phyloP scores from a whole-genome alignment of 2,329 filamentous ascomycete species.

The Pleomassaria siparia region DNA sequence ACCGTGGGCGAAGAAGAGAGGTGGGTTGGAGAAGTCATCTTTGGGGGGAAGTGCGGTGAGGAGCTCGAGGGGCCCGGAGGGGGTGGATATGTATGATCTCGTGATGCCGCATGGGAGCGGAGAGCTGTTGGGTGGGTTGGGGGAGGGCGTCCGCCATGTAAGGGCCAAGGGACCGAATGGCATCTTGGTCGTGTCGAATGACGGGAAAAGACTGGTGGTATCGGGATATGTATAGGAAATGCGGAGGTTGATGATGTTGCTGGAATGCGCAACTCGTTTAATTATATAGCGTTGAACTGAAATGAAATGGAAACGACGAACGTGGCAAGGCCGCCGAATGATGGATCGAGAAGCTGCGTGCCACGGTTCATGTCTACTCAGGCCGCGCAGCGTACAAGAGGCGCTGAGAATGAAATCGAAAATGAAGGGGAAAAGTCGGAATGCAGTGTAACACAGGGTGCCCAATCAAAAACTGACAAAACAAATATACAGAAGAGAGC shows the following conservation, averaged over 20 bases:
- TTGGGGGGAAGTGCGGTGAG: constrained; percentile 45
- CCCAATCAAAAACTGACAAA: too few relatives aligned
- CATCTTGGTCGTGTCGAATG: constrained; percentile 12
- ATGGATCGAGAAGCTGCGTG: too few relatives aligned
- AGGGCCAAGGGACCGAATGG: constrained; percentile 33
- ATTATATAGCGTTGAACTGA: too few relatives aligned
- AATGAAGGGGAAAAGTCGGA: too few relatives aligned
- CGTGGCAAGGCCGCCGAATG: too few relatives aligned
- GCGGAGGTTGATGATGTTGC: background rate
- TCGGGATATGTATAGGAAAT: background rate
- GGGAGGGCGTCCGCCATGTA: constrained; percentile 26
- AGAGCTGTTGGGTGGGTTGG: constrained; percentile 22
- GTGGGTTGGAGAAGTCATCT: constrained; percentile 20
- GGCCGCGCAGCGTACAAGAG: too few relatives aligned
- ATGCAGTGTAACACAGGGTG: too few relatives aligned
- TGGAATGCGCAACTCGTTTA: too few relatives aligned
- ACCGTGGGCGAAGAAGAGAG: constrained; percentile 57
- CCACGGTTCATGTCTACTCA: too few relatives aligned
- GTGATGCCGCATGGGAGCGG: constrained; percentile 48
- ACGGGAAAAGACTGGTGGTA: background rate
- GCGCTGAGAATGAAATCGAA: too few relatives aligned
- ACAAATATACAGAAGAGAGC: too few relatives aligned
- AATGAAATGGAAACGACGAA: too few relatives aligned
- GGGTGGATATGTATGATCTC: constrained; percentile 49
- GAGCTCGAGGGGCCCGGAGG: constrained; percentile 53